Percentiles rank a stretch among this genome's conserved stretches.
These are phyloP conservation scores for Tetracladium marchalianum DNA, from an alignment of 495 filamentous ascomycete species.

Conservation along the genomic window DNA sequence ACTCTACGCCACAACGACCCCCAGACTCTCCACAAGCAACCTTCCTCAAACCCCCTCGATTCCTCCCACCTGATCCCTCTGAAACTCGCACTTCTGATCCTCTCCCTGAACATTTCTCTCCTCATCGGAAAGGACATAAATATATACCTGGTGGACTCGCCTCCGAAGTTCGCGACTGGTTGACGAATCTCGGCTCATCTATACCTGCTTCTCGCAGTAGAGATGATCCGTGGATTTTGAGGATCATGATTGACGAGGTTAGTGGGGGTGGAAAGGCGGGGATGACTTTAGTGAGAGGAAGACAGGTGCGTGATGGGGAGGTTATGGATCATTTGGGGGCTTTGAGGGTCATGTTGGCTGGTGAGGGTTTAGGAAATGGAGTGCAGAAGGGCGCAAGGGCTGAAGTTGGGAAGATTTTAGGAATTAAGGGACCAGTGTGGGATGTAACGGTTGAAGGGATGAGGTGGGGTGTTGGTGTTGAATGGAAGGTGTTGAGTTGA, in stretches of 20 bases:
- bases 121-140: slow-evolving; percentile 19
- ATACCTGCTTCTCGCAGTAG: slow-evolving; percentile 3
- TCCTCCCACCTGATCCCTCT: slow-evolving; percentile 13
- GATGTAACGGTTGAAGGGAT: slow-evolving; percentile 18
- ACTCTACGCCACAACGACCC: slow-evolving; percentile 1
- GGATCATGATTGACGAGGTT: slow-evolving; percentile 16
- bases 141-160: slow-evolving; percentile 19
- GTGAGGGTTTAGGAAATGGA: slow-evolving; percentile 12
- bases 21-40: not conserved
- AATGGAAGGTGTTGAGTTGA: slow-evolving; percentile 17
- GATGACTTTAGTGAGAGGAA: slow-evolving; percentile 16
- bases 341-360: slow-evolving; percentile 18
- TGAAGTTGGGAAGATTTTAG: slow-evolving; percentile 14
- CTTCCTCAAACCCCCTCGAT: slow-evolving; percentile 20
- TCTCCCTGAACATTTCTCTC: slow-evolving; percentile 21
- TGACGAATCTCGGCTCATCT: slow-evolving; percentile 16
- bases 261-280: slow-evolving; percentile 10
- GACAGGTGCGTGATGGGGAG: slow-evolving; percentile 4
- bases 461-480: slow-evolving; percentile 22
- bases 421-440: slow-evolving; percentile 19
- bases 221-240: slow-evolving; percentile 12
- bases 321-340: slow-evolving; percentile 7
- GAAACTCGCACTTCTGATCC: slow-evolving; percentile 9
- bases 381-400: slow-evolving; percentile 12
- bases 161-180: slow-evolving; percentile 16